phyloP scores from a whole-genome alignment of 371 early-diverging fungal genomes.

The Mucor mucedo region DNA sequence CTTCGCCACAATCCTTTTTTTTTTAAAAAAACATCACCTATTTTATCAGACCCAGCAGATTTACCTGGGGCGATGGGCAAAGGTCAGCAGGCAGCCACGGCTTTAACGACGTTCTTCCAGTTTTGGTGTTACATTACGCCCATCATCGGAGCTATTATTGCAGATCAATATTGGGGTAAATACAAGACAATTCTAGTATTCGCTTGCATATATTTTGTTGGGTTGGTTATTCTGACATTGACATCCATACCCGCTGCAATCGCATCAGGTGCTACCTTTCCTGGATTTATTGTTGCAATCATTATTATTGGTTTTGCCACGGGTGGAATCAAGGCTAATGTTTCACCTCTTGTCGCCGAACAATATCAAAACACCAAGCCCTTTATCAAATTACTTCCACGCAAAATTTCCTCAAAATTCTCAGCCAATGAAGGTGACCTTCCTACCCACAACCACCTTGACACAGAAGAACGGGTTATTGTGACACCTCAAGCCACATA shows the following conservation, averaged over 20 bases:
- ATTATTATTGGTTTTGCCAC: slow-evolving; percentile 73
- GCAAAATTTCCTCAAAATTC: slow-evolving; percentile 46
- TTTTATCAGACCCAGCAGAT: slow-evolving; percentile 42
- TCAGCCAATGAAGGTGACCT: slow-evolving; percentile 40
- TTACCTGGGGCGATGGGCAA: slow-evolving; percentile 53
- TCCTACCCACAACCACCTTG: slow-evolving; percentile 18
- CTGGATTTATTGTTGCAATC: slow-evolving; percentile 69
- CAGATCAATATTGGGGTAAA: slow-evolving; percentile 86
- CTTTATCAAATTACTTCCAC: slow-evolving; percentile 42
- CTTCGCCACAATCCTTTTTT: slow-evolving; percentile 7
- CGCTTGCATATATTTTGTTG: slow-evolving; percentile 70
- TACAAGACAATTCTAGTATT: slow-evolving; percentile 81
- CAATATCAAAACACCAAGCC: slow-evolving; percentile 42
- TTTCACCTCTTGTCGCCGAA: slow-evolving; percentile 53
- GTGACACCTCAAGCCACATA: slow-evolving; percentile 59
- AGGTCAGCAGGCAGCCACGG: slow-evolving; percentile 63
- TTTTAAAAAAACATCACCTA: background rate
- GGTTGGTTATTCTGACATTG: slow-evolving; percentile 68
- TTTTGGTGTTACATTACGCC: slow-evolving; percentile 84
- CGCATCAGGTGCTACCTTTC: slow-evolving; percentile 56
- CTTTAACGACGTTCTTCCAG: slow-evolving; percentile 76
- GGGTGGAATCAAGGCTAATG: slow-evolving; percentile 59
- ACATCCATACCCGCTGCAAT: slow-evolving; percentile 66
- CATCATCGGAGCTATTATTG: slow-evolving; percentile 81
- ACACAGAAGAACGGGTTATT: slow-evolving; percentile 40